Percentiles rank a stretch among this genome's conserved stretches.
Conservation (phyloP, 2,329 filamentous ascomycete species). For the Fusarium temperatum region DNA sequence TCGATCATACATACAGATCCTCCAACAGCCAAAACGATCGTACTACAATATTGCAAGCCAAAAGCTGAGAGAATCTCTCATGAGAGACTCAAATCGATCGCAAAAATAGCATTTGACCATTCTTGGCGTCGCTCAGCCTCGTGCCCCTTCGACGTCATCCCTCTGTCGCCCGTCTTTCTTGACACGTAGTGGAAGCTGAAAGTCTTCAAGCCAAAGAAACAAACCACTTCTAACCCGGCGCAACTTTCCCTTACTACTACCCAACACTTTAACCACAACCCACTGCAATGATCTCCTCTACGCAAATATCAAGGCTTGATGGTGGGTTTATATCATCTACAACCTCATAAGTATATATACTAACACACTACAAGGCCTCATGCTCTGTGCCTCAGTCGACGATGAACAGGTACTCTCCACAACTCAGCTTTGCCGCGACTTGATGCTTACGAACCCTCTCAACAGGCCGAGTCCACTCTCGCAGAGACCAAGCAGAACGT, state of each 20-base stretch:
- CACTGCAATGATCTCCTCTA: conserved; percentile 81
- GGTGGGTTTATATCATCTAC: conserved; percentile 59
- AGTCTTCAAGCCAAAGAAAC: conserved; percentile 7
- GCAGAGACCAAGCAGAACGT: conserved; percentile 89
- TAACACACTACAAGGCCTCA: conserved; percentile 72
- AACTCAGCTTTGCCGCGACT: neutral
- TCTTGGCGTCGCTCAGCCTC: neutral
- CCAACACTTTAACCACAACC: neutral
- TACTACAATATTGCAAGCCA: neutral
- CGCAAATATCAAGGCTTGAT: conserved; percentile 92
- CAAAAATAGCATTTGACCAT: neutral
- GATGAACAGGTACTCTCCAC: conserved; percentile 75
- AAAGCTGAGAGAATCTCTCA: neutral
- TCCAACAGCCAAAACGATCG: neutral
- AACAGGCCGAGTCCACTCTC: conserved; percentile 73
- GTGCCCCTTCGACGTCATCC: conserved; percentile 28
- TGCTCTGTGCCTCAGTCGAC: conserved; percentile 94
- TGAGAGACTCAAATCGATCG: neutral
- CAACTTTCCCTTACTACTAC: neutral
- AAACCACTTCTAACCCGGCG: conserved; percentile 14
- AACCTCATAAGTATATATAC: neutral
- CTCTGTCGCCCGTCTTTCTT: conserved; percentile 32
- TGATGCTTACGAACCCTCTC: neutral
- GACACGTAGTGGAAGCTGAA: conserved; percentile 38
- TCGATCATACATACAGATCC: conserved; percentile 6